Percentiles rank a stretch among this genome's conserved stretches.
phyloP scores from a whole-genome alignment of 345 rosid species.

The Adansonia digitata region DNA sequence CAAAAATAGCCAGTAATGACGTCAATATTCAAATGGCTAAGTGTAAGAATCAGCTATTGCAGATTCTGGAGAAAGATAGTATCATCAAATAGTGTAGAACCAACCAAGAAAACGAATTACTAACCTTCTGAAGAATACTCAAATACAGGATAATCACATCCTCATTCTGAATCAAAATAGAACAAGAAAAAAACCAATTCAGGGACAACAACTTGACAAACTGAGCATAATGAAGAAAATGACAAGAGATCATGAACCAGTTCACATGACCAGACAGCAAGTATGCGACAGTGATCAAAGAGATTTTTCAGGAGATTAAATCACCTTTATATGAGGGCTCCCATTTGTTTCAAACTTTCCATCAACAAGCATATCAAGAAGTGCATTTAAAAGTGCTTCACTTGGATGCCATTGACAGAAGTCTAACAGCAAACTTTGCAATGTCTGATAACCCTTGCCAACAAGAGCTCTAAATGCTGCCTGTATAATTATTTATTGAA shows the following conservation, averaged over 20 bases:
- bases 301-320: constrained; percentile 10
- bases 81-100: background rate
- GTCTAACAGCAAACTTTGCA: constrained; percentile 84
- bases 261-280: background rate
- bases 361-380: constrained; percentile 98
- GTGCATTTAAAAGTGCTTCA: constrained; percentile 70
- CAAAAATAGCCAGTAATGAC: constrained; percentile 36
- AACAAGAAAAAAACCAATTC: background rate
- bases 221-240: background rate
- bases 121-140: constrained; percentile 91
- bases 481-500: constrained; percentile 33
- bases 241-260: background rate
- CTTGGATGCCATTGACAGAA: constrained; percentile 78
- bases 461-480: constrained; percentile 84
- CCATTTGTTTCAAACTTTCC: constrained; percentile 72
- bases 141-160: constrained; percentile 89
- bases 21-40: constrained; percentile 10
- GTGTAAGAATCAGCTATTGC: background rate
- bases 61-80: background rate
- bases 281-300: constrained; percentile 3
- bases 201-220: background rate
- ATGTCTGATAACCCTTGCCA: constrained; percentile 89
- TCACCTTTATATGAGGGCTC: constrained; percentile 70
- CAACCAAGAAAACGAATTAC: constrained; percentile 31
- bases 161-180: constrained; percentile 65